Conservation (phyloP, 1,284 basidiomycete species). For the Omphalotus olearius region DNA sequence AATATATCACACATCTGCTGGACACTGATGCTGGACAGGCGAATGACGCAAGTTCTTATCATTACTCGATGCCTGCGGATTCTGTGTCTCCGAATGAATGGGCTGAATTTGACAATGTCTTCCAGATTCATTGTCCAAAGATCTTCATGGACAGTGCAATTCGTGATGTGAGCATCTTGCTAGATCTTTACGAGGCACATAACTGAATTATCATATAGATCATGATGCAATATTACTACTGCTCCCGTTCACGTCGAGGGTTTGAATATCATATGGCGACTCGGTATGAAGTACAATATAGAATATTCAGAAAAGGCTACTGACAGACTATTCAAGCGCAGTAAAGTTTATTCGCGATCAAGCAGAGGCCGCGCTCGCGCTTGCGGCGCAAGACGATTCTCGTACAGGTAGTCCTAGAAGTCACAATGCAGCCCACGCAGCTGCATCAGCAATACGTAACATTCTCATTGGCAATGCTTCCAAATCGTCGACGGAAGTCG, state of each 20-base stretch:
- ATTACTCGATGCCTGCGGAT: slow-evolving; percentile 64
- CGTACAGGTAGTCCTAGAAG: slow-evolving; percentile 30
- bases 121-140: slow-evolving; percentile 86
- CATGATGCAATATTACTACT: slow-evolving; percentile 88
- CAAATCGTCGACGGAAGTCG: slow-evolving; percentile 39
- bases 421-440: slow-evolving; percentile 49
- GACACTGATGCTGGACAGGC: slow-evolving; percentile 34
- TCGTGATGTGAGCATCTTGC: slow-evolving; percentile 56
- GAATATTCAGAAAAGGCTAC: slow-evolving; percentile 7
- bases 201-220: slow-evolving; percentile 44
- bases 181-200: slow-evolving; percentile 3
- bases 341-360: slow-evolving; percentile 85
- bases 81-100: slow-evolving; percentile 68
- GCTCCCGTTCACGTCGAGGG: slow-evolving; percentile 69
- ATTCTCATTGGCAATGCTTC: slow-evolving; percentile 50
- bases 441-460: slow-evolving; percentile 58
- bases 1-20: slow-evolving; percentile 57
- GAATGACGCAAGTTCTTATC: slow-evolving; percentile 29
- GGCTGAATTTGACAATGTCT: slow-evolving; percentile 86
- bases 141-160: slow-evolving; percentile 79
- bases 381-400: slow-evolving; percentile 26
- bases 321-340: slow-evolving; percentile 41
- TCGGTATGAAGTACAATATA: slow-evolving; percentile 43
- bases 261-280: slow-evolving; percentile 89
- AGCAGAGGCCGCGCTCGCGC: slow-evolving; percentile 42